Base-by-base conservation (phyloP, 2,329 filamentous ascomycete genomes). In the Apiospora malaysiana region DNA sequence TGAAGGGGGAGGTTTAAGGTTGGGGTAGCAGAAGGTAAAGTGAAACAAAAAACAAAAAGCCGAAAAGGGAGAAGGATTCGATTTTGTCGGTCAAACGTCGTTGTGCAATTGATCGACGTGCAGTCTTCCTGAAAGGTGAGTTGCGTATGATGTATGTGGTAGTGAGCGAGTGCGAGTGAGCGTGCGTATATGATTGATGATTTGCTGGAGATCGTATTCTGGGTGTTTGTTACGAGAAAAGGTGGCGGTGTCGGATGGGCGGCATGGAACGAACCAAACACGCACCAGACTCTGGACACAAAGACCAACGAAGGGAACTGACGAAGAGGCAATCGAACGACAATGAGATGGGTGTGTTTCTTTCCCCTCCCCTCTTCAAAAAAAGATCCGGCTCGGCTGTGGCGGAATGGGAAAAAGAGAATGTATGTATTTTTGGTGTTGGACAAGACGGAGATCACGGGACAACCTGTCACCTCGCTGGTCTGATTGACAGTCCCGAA, bases 81-180 rank as follows among this genome's bases (percentile, higher is more conserved):
- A 63, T 63, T 63, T 63, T 63, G 56, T 40, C 27, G 56, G 27
- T 63, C 27, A 63, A 32, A 21, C 16, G 56, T 63, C 12, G 42
- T 45, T 45, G 27, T 8, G 56, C 56, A 63, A 63, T 63, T 63
- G 56, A 63, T 63, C 56, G 56, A 14, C 56, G 56, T 40, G 56
- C n/a, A n/a, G 32, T 63, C 32, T 23, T 63, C 32, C 56, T 63
- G 56, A 32, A 40, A 4, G 56, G 32, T 40, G 32, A 40, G 32
- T 9, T 23, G 51, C 42, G 42, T 46, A 59, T 59, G 51, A 59
- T 59, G 51, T 59, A 59, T 32, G 32, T 32, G 32, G 32, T 16
- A 56, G 25, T 27, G 49, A 56, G 18, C 21, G 45, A 46, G 45
- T 46, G 18, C 23, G 46, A 47, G 10, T 21, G 47, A 49, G 51